Percentiles rank a stretch among this genome's conserved stretches.
Conservation (phyloP, 768 basidiomycete species). For the Phylloporus arenicola region DNA sequence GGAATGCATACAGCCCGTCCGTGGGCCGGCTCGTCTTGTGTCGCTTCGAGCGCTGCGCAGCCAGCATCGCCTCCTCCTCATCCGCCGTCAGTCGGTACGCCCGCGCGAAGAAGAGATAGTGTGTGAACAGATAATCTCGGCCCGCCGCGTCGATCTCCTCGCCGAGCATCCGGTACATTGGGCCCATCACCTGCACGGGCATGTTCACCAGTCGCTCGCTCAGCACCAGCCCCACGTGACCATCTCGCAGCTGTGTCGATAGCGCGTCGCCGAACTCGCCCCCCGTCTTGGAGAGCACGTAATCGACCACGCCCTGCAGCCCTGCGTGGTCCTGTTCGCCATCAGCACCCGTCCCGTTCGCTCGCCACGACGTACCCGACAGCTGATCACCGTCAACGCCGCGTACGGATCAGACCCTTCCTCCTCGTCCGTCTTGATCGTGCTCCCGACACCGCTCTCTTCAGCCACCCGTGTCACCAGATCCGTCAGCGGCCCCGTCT, state of each 20-base stretch:
- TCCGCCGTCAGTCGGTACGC: constrained; percentile 69
- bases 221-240: constrained; percentile 76
- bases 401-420: constrained; percentile 70
- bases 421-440: constrained; percentile 76
- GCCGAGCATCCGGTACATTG: constrained; percentile 84
- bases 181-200: constrained; percentile 88
- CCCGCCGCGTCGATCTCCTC: constrained; percentile 78
- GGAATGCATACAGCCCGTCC: constrained; percentile 65
- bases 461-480: constrained; percentile 67
- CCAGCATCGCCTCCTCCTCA: constrained; percentile 51
- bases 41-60: constrained; percentile 40
- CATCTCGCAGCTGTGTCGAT: constrained; percentile 33
- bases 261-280: constrained; percentile 51
- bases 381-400: constrained; percentile 77
- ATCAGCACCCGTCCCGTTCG: not conserved
- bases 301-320: constrained; percentile 63
- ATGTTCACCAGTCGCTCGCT: constrained; percentile 92
- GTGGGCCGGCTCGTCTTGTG: constrained; percentile 18
- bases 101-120: constrained; percentile 72
- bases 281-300: constrained; percentile 59
- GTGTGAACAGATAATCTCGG: constrained; percentile 64
- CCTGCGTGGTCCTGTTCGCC: constrained; percentile 61
- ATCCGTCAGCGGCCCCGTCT: constrained; percentile 71
- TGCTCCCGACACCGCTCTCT: constrained; percentile 77
- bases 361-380: constrained; percentile 42